phyloP scores from a whole-genome alignment of 2,329 filamentous ascomycete genomes.

The Calonectria ilicicola region DNA sequence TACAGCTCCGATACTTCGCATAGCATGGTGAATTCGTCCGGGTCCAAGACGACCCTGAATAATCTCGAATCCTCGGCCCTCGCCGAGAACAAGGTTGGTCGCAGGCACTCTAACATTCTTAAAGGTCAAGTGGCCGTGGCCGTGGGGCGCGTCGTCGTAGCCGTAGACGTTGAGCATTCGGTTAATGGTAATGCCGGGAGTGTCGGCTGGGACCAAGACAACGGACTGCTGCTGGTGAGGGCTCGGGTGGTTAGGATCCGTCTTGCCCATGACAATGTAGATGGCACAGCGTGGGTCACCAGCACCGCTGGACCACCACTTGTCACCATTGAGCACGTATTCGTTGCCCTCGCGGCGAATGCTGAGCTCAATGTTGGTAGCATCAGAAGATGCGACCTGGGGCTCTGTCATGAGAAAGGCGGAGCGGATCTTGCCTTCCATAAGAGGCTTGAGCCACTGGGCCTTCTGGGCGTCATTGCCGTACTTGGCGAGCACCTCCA shows the following conservation, averaged over 20 bases:
- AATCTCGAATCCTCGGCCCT: slow-evolving; percentile 96
- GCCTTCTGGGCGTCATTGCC: slow-evolving; percentile 87
- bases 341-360: slow-evolving; percentile 88
- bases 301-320: slow-evolving; percentile 99
- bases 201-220: slow-evolving; percentile 83
- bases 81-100: slow-evolving; percentile 88
- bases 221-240: slow-evolving; percentile 94
- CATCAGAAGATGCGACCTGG: slow-evolving; percentile 88
- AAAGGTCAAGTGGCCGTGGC: slow-evolving; percentile 93
- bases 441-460: slow-evolving; percentile 83
- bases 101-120: slow-evolving; percentile 89
- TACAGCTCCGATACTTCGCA: slow-evolving; percentile 91
- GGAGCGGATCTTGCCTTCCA: slow-evolving; percentile 87
- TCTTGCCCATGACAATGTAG: slow-evolving; percentile 98
- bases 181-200: slow-evolving; percentile 90
- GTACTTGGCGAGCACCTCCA: slow-evolving; percentile 95
- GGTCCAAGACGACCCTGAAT: slow-evolving; percentile 97
- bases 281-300: slow-evolving; percentile 92
- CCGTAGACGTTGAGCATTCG: slow-evolving; percentile 95
- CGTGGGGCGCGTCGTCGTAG: slow-evolving; percentile 98
- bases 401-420: slow-evolving; percentile 97
- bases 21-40: slow-evolving; percentile 96
- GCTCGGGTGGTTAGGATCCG: slow-evolving; percentile 79
- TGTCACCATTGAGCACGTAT: slow-evolving; percentile 93
- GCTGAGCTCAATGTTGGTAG: slow-evolving; percentile 88